Percentiles rank a stretch among this genome's conserved stretches.
Evolutionary conservation across 805 yeast species (phyloP).

Genomic region (Yarrowia keelungensis): DNA sequence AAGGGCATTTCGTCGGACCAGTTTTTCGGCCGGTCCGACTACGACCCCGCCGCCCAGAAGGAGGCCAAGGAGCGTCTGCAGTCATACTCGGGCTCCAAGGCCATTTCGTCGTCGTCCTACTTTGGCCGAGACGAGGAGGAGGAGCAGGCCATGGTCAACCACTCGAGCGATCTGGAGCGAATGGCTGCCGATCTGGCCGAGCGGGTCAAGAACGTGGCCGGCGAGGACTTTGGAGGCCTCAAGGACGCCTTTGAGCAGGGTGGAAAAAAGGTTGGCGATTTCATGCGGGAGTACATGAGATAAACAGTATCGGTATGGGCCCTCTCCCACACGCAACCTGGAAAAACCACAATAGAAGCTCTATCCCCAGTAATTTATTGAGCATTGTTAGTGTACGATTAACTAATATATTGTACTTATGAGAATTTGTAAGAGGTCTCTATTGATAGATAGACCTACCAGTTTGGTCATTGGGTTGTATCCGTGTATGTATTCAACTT

Average conservation of each 20-base stretch:
- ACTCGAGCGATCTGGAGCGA: constrained; percentile 55
- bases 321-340: background rate
- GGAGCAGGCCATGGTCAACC: constrained; percentile 47
- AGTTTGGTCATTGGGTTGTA: too few species aligned
- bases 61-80: constrained; percentile 86
- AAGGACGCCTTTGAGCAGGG: constrained; percentile 94
- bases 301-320: constrained; percentile 40
- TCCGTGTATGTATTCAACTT: too few species aligned
- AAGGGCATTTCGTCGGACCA: constrained; percentile 97
- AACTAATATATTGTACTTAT: constrained; percentile 8
- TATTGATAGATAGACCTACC: too few species aligned
- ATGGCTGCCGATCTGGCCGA: constrained; percentile 69
- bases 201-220: constrained; percentile 74
- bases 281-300: constrained; percentile 83
- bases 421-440: too few species aligned
- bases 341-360: constrained; percentile 29
- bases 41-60: constrained; percentile 74
- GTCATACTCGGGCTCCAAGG: constrained; percentile 81
- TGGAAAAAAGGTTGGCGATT: constrained; percentile 84
- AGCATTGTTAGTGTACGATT: constrained; percentile 29
- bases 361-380: constrained; percentile 37
- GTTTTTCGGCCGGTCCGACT: constrained; percentile 85
- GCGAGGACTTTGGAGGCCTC: constrained; percentile 85
- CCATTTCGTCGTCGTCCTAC: constrained; percentile 90
- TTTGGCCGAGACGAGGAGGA: constrained; percentile 81